Conservation (phyloP, 208 protist species). For the Jaenimonas drosophilae region DNA sequence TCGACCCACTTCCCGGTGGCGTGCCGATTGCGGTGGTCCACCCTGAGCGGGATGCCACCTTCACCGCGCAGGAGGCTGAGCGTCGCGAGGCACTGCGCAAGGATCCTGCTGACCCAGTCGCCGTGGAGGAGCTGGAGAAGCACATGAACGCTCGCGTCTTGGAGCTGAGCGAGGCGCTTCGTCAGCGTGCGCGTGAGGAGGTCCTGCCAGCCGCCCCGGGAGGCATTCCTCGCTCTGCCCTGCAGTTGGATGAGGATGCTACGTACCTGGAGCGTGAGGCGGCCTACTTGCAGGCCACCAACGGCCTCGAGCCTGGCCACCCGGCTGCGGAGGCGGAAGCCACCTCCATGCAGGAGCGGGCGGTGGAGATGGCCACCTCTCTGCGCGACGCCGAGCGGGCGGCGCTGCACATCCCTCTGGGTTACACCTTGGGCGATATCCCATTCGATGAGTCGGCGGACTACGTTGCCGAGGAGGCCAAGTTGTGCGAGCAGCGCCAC, state of each 20-base stretch:
- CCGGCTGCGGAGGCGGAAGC: constrained; percentile 30
- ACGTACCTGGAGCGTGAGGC: constrained; percentile 61
- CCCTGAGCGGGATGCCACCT: constrained; percentile 14
- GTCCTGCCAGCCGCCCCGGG: constrained; percentile 25
- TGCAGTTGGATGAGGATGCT: constrained; percentile 63
- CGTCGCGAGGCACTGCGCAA: constrained; percentile 3
- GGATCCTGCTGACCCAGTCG: constrained; percentile 4
- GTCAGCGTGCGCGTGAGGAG: constrained; percentile 39
- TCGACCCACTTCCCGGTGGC: constrained; percentile 19
- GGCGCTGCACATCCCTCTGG: constrained; percentile 40
- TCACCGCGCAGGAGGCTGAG: constrained; percentile 15
- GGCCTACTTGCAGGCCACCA: constrained; percentile 37
- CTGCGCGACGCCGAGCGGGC: constrained; percentile 48
- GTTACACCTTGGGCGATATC: constrained; percentile 54
- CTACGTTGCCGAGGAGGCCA: constrained; percentile 44
- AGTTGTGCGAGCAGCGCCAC: no score
- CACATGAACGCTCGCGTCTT: constrained; percentile 53
- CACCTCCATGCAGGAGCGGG: constrained; percentile 58
- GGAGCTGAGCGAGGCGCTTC: constrained; percentile 58
- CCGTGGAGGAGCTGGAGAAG: constrained; percentile 5
- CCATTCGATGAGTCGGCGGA: constrained; percentile 34
- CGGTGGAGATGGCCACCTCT: constrained; percentile 43
- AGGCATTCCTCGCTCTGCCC: constrained; percentile 40
- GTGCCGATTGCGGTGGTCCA: constrained; percentile 17
- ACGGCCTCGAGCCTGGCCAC: constrained; percentile 30